These are phyloP conservation scores for Skeletonema costatum DNA, from an alignment of 108 stramenopile genomes.

Conservation along the genomic window DNA sequence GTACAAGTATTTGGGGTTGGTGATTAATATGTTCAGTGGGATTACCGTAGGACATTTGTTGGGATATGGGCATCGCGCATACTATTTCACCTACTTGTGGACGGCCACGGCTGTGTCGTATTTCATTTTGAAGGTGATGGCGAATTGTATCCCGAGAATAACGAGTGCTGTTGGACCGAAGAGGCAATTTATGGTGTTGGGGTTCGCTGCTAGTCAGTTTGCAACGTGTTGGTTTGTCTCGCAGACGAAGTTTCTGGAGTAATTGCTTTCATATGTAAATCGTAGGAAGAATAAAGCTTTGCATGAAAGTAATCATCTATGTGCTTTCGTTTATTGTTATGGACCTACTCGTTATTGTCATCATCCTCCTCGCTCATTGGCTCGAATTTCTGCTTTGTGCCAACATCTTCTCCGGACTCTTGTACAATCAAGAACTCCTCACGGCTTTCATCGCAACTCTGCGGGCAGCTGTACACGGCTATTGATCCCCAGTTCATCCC, in stretches of 20 bases:
- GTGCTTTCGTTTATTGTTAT: not conserved
- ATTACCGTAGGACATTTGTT: slow-evolving; percentile 60
- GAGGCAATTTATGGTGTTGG: slow-evolving; percentile 86
- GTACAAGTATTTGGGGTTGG: slow-evolving; percentile 90
- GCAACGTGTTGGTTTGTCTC: slow-evolving; percentile 91
- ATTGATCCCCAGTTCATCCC: slow-evolving; percentile 88
- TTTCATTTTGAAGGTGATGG: slow-evolving; percentile 92
- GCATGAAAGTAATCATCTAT: not conserved
- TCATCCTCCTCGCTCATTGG: slow-evolving; percentile 8
- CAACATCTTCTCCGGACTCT: slow-evolving; percentile 45
- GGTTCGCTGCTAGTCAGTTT: slow-evolving; percentile 82
- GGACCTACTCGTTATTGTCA: not conserved
- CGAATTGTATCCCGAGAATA: slow-evolving; percentile 70
- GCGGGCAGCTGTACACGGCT: slow-evolving; percentile 73
- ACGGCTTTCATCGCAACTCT: slow-evolving; percentile 50
- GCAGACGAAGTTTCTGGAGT: slow-evolving; percentile 83
- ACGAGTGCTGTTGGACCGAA: slow-evolving; percentile 78
- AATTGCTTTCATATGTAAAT: slow-evolving; percentile 1
- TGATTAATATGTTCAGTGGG: slow-evolving; percentile 80
- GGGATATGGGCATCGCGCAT: slow-evolving; percentile 71
- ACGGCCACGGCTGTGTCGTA: slow-evolving; percentile 80
- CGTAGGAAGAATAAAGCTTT: not conserved
- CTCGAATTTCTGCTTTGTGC: not conserved
- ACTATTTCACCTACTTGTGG: slow-evolving; percentile 82
- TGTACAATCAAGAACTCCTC: slow-evolving; percentile 70